Conservation (phyloP, 257 asterid species). For the Ballota nigra region DNA sequence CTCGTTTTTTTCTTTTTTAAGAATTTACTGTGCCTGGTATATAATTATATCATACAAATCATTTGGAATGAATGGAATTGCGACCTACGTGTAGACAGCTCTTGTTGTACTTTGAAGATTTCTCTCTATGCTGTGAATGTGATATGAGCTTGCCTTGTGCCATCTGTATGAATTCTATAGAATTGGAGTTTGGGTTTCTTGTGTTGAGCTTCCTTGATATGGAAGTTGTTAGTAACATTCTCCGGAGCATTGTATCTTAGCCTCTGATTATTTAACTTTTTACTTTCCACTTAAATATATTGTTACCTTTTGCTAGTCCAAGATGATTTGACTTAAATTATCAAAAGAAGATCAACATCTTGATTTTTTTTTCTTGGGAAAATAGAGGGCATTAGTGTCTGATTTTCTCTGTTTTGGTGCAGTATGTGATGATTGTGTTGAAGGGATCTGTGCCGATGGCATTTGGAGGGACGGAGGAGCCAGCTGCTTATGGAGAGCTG, state of each 20-base stretch:
- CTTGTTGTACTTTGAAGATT: not conserved
- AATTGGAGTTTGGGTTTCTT: not conserved
- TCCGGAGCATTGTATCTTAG: not conserved
- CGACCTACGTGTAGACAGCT: not conserved
- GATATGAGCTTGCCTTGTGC: not conserved
- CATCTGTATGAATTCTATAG: not conserved
- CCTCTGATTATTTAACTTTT: not conserved
- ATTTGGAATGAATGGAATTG: not conserved
- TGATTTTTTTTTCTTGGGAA: not conserved
- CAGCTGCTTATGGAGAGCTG: slow-evolving; percentile 89
- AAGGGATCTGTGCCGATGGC: slow-evolving; percentile 95
- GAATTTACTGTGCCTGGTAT: not conserved
- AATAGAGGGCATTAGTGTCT: not conserved
- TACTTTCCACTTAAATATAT: not conserved
- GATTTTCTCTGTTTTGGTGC: slow-evolving; percentile 20
- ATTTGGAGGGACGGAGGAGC: slow-evolving; percentile 89
- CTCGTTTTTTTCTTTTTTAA: not conserved
- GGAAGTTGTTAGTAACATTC: not conserved
- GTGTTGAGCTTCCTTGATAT: not conserved
- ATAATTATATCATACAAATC: not conserved
- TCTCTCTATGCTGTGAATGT: not conserved
- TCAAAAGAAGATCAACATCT: not conserved
- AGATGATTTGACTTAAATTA: not conserved
- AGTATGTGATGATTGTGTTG: slow-evolving; percentile 95
- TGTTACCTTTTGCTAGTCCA: not conserved